phyloP scores from a whole-genome alignment of 75 land plant genomes.

The Azolla pinnata region DNA sequence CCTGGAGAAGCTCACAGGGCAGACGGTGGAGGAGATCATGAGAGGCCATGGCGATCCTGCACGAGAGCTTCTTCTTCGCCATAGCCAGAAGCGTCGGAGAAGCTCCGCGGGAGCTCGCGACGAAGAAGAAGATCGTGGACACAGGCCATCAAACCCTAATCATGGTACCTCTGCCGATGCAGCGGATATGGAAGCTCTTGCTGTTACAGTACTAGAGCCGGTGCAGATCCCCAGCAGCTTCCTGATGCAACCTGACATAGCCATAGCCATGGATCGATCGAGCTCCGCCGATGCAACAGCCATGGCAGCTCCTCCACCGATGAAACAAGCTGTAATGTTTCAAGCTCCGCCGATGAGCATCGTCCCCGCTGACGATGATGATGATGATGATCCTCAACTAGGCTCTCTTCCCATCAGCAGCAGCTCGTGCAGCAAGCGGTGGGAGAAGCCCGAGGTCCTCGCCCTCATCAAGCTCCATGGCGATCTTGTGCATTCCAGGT shows the following conservation, averaged over 20 bases:
- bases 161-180: too few species aligned
- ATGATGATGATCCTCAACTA: background rate
- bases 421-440: slow-evolving; percentile 9
- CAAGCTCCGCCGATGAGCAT: background rate
- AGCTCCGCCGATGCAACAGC: background rate
- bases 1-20: slow-evolving; percentile 38
- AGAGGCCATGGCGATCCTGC: background rate
- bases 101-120: too few species aligned
- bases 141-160: too few species aligned
- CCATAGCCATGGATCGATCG: background rate
- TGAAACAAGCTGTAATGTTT: background rate
- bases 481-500: slow-evolving; percentile 30
- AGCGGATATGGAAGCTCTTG: too few species aligned
- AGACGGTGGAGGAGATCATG: slow-evolving; percentile 14
- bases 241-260: background rate
- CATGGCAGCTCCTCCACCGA: background rate
- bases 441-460: slow-evolving; percentile 16
- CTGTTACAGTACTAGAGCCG: background rate
- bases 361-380: background rate
- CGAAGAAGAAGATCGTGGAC: too few species aligned
- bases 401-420: slow-evolving; percentile 5
- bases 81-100: too few species aligned
- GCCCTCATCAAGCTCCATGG: slow-evolving; percentile 19
- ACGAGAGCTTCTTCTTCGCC: background rate
- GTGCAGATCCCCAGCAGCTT: background rate